Evolutionary conservation across 1,284 basidiomycete genomes (phyloP), one percentile per base, ranked within the genome.

Genomic region (Trametes pubescens): DNA sequence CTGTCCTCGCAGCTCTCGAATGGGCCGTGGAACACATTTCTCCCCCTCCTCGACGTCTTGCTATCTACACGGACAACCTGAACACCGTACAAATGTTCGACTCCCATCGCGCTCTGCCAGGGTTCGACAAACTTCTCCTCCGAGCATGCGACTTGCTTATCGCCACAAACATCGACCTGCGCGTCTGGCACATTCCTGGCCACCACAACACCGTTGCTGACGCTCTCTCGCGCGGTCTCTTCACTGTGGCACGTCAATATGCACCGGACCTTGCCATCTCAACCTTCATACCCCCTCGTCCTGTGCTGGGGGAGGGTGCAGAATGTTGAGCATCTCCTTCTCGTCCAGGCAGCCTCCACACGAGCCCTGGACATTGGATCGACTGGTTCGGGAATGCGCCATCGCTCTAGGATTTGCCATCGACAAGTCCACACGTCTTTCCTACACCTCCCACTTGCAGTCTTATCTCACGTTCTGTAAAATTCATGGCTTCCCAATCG

Each of bases 401-500:
- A n/a, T n/a, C n/a, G n/a, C n/a, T n/a, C n/a, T n/a, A 79, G 77
- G 77, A 8, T 32, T 65, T 10, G 65, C 78, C 0, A 69, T 82
- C 35, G 77, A 80, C 11, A 38, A 18, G 21, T 21, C 8, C 44
- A 46, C 44, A 16, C 9, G 21, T 3, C 18, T 46, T 4, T 16
- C 73, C 0, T 84, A 83, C 67, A 48, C 66, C 0, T 79, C 80
- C 0, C 71, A 72, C 4, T 62, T 80, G 0, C 74, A 79, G 21
- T 80, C 78, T 0, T 84, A 81, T 38, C 49, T 82, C 10, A 67
- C 66, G 0, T 84, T 83, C 65, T 76, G 74, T 57, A 61, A 66
- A 11, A 10, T 68, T 0, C 79, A 82, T 51, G 4, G 71, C 8
- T 68, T 79, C 22, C 69, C 77, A 0, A 49, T 78, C 26, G 64